A percentile compares a stretch with the other conserved stretches of the same genome.
Conservation (phyloP, 257 asterid species). For the Solanum corneliomulleri region DNA sequence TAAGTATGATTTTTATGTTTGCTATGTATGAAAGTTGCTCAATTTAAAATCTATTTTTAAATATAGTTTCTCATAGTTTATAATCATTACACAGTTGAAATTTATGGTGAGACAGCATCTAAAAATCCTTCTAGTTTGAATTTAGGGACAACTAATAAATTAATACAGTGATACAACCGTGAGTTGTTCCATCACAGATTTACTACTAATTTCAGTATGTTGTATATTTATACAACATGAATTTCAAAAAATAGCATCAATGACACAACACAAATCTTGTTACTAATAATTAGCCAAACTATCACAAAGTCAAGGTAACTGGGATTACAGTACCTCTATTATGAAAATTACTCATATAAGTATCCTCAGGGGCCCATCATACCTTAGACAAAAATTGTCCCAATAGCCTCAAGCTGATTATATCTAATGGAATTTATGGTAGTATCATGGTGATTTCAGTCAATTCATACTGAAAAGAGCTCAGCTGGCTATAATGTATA, state of each 20-base stretch:
- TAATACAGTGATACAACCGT: not conserved
- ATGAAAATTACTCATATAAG: not conserved
- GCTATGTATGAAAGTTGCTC: too few relatives aligned
- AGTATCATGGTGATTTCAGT: not conserved
- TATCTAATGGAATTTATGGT: not conserved
- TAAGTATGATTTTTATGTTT: too few relatives aligned
- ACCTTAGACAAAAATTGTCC: not conserved
- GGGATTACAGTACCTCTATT: not conserved
- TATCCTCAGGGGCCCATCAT: not conserved
- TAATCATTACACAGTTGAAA: not conserved
- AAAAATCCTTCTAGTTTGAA: not conserved
- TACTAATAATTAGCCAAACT: not conserved
- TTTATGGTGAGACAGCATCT: too few relatives aligned
- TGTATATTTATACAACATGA: not conserved
- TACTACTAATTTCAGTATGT: not conserved
- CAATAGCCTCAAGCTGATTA: not conserved
- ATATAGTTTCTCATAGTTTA: not conserved
- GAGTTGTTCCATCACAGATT: not conserved
- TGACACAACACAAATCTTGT: not conserved
- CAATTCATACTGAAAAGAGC: not conserved
- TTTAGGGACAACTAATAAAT: not conserved
- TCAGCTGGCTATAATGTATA: not conserved
- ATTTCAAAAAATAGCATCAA: not conserved
- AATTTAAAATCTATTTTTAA: too few relatives aligned
- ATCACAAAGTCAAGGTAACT: not conserved